phyloP scores from a whole-genome alignment of 345 rosid species.

The Jatropha curcas region DNA sequence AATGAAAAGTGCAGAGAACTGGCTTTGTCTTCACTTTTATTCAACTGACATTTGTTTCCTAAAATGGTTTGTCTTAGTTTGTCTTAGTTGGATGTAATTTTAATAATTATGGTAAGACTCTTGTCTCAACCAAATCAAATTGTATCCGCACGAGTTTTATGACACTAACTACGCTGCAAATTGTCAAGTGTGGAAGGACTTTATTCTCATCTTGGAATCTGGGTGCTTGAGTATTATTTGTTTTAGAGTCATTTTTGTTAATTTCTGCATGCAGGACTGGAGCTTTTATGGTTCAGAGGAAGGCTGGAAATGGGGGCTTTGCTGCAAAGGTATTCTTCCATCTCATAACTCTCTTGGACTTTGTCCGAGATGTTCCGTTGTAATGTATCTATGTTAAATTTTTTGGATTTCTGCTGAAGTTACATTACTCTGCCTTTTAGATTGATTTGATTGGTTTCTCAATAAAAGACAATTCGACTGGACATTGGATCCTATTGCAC shows the following conservation, averaged over 20 bases:
- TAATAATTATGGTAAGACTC: constrained; percentile 35
- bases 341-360: not conserved
- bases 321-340: constrained; percentile 53
- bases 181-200: constrained; percentile 12
- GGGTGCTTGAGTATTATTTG: constrained; percentile 5
- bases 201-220: constrained; percentile 5
- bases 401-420: not conserved
- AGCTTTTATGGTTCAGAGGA: constrained; percentile 40
- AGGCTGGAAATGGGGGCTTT: constrained; percentile 40
- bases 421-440: not conserved
- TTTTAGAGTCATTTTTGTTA: constrained; percentile 14
- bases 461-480: not conserved
- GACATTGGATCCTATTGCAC: not conserved
- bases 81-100: constrained; percentile 29
- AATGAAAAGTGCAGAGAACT: constrained; percentile 11
- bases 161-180: not conserved
- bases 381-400: not conserved
- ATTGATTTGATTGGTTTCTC: not conserved
- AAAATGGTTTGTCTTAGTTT: constrained; percentile 39
- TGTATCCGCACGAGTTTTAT: not conserved
- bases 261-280: constrained; percentile 50
- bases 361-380: not conserved
- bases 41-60: constrained; percentile 21
- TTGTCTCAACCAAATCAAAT: constrained; percentile 4
- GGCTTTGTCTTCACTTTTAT: constrained; percentile 15